A percentile compares a stretch with the other conserved stretches of the same genome.
Conservation (phyloP, 2,329 filamentous ascomycete species). For the Verticillium longisporum region DNA sequence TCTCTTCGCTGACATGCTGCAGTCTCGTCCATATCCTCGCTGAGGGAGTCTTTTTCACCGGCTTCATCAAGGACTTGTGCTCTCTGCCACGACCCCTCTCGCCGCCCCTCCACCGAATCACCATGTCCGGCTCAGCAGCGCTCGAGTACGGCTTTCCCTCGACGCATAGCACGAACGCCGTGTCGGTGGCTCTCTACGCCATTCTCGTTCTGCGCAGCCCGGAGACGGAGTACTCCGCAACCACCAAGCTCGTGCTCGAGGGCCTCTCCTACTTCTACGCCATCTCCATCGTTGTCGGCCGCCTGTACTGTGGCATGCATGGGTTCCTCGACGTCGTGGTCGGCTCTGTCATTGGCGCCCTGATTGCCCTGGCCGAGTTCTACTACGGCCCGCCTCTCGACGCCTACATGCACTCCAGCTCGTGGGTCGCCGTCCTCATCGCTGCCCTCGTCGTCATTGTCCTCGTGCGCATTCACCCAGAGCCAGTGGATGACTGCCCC, state of each 20-base stretch:
- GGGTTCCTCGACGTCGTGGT: conserved; percentile 87
- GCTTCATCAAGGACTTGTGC: conserved; percentile 89
- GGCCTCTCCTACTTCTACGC: conserved; percentile 75
- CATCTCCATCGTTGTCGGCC: conserved; percentile 79
- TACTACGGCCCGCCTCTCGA: conserved; percentile 59
- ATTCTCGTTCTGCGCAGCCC: conserved; percentile 63
- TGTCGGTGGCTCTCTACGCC: conserved; percentile 84
- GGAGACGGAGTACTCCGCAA: conserved; percentile 53
- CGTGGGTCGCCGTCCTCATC: conserved; percentile 57
- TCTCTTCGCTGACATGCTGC: neutral
- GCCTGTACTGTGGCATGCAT: conserved; percentile 98
- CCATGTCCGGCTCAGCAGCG: conserved; percentile 92
- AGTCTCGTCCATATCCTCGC: conserved; percentile 71
- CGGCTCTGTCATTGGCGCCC: conserved; percentile 69
- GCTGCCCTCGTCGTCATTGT: conserved; percentile 62
- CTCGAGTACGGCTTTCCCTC: conserved; percentile 97
- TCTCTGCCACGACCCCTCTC: conserved; percentile 89
- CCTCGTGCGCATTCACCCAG: conserved; percentile 83
- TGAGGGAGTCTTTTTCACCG: conserved; percentile 76
- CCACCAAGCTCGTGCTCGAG: conserved; percentile 58
- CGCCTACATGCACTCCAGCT: conserved; percentile 59
- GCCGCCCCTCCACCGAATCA: conserved; percentile 87
- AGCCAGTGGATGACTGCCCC: conserved; percentile 93
- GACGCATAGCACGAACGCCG: conserved; percentile 93
- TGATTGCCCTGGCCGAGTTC: conserved; percentile 53